phyloP scores from a whole-genome alignment of 768 basidiomycete species.

The Amanita exitialis region DNA sequence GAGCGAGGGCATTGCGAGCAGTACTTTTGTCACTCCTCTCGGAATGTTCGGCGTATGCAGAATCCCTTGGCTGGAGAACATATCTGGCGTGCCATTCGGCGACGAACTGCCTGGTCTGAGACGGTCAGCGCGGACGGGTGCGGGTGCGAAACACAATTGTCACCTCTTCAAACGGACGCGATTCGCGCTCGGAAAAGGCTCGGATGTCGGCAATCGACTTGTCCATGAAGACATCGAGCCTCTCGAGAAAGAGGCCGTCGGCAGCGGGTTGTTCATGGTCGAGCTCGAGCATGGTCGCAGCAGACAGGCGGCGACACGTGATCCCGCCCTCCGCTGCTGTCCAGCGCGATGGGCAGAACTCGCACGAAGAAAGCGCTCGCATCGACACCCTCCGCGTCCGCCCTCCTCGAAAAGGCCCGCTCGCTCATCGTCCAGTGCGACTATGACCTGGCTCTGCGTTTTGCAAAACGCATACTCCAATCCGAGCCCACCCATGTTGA shows the following conservation, averaged over 20 bases:
- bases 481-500: slow-evolving; percentile 52
- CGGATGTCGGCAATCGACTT: slow-evolving; percentile 46
- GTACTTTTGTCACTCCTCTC: slow-evolving; percentile 9
- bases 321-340: background rate
- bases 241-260: slow-evolving; percentile 51
- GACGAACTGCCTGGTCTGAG: slow-evolving; percentile 38
- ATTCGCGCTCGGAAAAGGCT: slow-evolving; percentile 52
- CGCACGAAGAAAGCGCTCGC: slow-evolving; percentile 35
- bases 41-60: slow-evolving; percentile 7
- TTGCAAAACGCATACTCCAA: slow-evolving; percentile 59
- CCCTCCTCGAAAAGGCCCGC: slow-evolving; percentile 70
- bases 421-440: slow-evolving; percentile 77
- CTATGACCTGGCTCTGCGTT: slow-evolving; percentile 70
- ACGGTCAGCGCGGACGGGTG: slow-evolving; percentile 12
- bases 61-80: slow-evolving; percentile 30
- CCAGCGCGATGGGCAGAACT: slow-evolving; percentile 41
- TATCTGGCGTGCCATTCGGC: slow-evolving; percentile 57
- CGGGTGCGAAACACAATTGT: slow-evolving; percentile 5
- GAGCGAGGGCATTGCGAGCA: slow-evolving; percentile 3
- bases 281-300: slow-evolving; percentile 24
- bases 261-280: slow-evolving; percentile 19
- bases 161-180: slow-evolving; percentile 52
- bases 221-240: slow-evolving; percentile 54
- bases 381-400: slow-evolving; percentile 36
- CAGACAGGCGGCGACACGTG: background rate